Base-by-base conservation (phyloP, 208 protist genomes). In the Trypanosoma caninum region DNA sequence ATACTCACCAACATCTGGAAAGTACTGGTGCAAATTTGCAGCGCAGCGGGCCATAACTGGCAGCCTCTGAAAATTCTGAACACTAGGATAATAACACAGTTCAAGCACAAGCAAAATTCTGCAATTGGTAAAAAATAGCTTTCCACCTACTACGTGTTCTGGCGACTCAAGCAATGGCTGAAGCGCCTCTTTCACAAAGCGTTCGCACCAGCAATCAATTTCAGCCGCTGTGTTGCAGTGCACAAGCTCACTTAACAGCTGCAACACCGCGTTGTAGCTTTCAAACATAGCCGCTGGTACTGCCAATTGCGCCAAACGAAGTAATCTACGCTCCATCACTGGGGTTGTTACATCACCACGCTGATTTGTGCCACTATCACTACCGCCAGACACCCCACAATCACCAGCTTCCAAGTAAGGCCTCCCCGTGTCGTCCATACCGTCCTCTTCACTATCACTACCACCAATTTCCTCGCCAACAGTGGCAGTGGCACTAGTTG, bases 111-210 rank as follows among this genome's bases (percentile, higher is more conserved):
- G 18, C 30, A 72, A 48, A 22, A 72, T 44, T 18, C 51, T 28
- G 44, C 65, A 72, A 30, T 72, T 72, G 46, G 52, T 60, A 42
- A 72, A 72, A 33, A 72, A 72, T n/a, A 61, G 16, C n/a, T 27
- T 13, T 22, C 44, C 63, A 7, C 10, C 16, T 20, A 37, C 63
- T 45, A 30, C 22, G 28, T 42, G 42, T 16, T 56, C 63, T n/a
- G 28, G 13, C 0, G 45, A 52, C 1, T 28, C 2, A 30, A 25
- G 46, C 28, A 69, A 11, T 1, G 63, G 54, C 18, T 22, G 45
- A 50, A 69, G 35, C 48, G 63, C 54, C 38, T 72, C 56, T 33
- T 63, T 27, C 42, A 53, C 20, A 41, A 60, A 72, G 8, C 33
- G 23, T 23, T 65, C 65, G 34, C 50, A 65, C 54, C 65, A 72